phyloP scores from a whole-genome alignment of 1,284 basidiomycete genomes.

The Moesziomyces sp. region DNA sequence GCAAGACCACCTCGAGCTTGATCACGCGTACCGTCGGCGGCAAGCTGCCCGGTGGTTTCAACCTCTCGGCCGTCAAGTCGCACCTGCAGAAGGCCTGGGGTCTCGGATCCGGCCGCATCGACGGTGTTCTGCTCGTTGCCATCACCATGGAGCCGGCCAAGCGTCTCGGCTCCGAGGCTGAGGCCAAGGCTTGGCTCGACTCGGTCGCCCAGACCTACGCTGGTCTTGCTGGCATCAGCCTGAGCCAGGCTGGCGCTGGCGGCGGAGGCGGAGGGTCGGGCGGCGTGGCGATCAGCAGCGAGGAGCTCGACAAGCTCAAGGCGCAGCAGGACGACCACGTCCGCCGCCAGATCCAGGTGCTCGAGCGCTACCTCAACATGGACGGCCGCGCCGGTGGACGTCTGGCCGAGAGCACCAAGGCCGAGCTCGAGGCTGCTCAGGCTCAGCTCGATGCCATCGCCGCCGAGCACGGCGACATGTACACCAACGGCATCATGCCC shows the following conservation, averaged over 20 bases:
- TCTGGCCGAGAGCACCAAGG: constrained; percentile 86
- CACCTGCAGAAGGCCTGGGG: constrained; percentile 74
- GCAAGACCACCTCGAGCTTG: constrained; percentile 93
- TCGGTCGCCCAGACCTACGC: constrained; percentile 85
- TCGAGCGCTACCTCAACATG: constrained; percentile 93
- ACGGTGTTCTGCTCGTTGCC: constrained; percentile 89
- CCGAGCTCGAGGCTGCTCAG: constrained; percentile 79
- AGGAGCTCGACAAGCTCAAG: constrained; percentile 97
- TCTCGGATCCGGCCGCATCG: constrained; percentile 85
- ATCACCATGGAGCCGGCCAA: constrained; percentile 93
- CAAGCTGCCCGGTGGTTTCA: constrained; percentile 99
- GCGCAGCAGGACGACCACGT: constrained; percentile 91
- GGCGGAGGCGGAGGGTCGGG: constrained; percentile 72
- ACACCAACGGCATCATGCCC: constrained; percentile 93
- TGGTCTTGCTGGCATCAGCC: constrained; percentile 83
- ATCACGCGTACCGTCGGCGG: constrained; percentile 90
- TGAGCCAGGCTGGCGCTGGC: constrained; percentile 71
- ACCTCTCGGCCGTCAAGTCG: constrained; percentile 88
- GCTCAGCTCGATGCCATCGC: constrained; percentile 85
- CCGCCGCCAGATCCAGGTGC: constrained; percentile 90
- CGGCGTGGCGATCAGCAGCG: constrained; percentile 85
- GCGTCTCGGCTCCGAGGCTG: constrained; percentile 87
- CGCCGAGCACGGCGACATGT: constrained; percentile 89
- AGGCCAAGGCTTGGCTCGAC: constrained; percentile 95
- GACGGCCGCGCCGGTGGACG: constrained; percentile 92